phyloP scores from a whole-genome alignment of 139 green algal genomes.

The Tetradesmus obliquus region DNA sequence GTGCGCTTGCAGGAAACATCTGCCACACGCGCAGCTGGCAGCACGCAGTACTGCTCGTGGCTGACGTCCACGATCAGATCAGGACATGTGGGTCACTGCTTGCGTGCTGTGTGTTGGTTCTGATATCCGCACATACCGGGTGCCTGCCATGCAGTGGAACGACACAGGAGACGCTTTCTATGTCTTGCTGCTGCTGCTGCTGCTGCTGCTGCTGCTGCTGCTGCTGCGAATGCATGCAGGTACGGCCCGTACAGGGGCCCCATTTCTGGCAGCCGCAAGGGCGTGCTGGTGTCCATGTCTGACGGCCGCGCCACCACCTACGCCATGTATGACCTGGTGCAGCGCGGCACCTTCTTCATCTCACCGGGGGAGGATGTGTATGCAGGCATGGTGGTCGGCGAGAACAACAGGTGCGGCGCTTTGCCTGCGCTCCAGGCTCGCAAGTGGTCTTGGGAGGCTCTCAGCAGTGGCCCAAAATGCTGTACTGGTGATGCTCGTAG shows the following conservation, averaged over 20 bases:
- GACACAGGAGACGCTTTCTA: neutral
- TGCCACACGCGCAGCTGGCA: neutral
- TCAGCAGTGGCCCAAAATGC: neutral
- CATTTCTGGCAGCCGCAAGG: slow-evolving; percentile 77
- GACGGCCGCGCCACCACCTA: slow-evolving; percentile 68
- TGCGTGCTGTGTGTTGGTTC: neutral
- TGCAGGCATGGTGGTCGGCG: slow-evolving; percentile 86
- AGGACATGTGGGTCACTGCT: neutral
- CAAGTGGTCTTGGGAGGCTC: neutral
- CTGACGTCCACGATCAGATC: neutral
- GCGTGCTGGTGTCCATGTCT: slow-evolving; percentile 72
- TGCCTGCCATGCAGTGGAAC: too few species aligned
- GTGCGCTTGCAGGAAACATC: neutral
- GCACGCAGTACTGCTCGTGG: neutral
- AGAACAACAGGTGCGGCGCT: slow-evolving; percentile 63
- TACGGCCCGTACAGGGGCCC: slow-evolving; percentile 65
- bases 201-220: neutral
- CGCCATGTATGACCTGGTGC: slow-evolving; percentile 79
- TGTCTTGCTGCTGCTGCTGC: neutral
- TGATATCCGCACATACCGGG: too few species aligned
- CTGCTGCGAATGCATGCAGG: neutral
- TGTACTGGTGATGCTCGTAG: neutral
- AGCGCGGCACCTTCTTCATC: slow-evolving; percentile 87
- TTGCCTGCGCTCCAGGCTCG: neutral
- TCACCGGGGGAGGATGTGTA: slow-evolving; percentile 73